These are phyloP conservation scores for Aspergillus sp. DNA, from an alignment of 2,329 filamentous ascomycete genomes.

Conservation along the genomic window DNA sequence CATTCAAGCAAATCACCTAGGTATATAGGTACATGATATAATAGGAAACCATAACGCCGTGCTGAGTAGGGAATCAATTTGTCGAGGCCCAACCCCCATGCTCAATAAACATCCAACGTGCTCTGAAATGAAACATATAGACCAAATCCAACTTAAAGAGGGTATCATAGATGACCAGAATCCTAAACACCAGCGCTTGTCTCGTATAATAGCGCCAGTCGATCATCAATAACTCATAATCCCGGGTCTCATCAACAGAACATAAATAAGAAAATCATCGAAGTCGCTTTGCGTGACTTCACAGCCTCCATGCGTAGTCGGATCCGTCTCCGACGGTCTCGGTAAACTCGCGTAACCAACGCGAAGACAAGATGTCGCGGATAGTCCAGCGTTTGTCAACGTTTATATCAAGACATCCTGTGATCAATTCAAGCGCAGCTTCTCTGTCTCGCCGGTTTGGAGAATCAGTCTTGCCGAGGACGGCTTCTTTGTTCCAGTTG, in stretches of 20 bases:
- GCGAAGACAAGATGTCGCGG: conserved; percentile 53
- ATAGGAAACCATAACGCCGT: neutral
- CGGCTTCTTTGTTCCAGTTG: conserved; percentile 55
- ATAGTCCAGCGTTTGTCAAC: conserved; percentile 57
- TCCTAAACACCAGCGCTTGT: conserved; percentile 24
- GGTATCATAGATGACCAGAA: conserved; percentile 32
- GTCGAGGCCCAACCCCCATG: too few species aligned
- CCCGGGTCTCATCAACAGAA: conserved; percentile 6
- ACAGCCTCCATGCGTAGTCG: conserved; percentile 39
- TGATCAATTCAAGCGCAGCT: conserved; percentile 56
- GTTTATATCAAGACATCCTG: conserved; percentile 60
- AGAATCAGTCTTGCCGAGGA: conserved; percentile 44
- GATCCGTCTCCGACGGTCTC: conserved; percentile 32
- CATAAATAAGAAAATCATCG: conserved; percentile 2
- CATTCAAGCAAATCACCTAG: neutral
- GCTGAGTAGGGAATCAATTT: conserved; percentile 2
- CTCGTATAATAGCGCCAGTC: conserved; percentile 15
- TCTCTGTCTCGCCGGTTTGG: conserved; percentile 42
- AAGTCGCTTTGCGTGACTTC: conserved; percentile 12
- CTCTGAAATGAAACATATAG: neutral
- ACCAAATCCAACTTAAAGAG: conserved; percentile 12
- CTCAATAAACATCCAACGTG: too few species aligned
- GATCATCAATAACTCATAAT: conserved; percentile 17
- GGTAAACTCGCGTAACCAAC: conserved; percentile 52
- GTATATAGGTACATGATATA: conserved; percentile 9